A percentile compares a stretch with the other conserved stretches of the same genome.
phyloP scores from a whole-genome alignment of 1,139 yeast species.

The Blastobotrys ciferrii region DNA sequence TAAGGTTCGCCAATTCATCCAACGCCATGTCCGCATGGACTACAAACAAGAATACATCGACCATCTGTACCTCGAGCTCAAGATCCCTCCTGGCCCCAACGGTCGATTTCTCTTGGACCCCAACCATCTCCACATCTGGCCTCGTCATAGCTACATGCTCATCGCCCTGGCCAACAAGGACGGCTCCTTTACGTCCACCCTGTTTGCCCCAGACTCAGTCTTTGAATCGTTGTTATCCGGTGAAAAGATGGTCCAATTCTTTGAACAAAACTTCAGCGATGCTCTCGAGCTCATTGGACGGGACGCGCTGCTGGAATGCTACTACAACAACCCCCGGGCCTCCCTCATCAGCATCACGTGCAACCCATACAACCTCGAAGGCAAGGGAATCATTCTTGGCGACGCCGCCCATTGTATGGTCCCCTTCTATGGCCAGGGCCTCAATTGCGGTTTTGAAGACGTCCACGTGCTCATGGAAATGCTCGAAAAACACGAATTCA shows the following conservation, averaged over 20 bases:
- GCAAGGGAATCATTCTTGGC: constrained; percentile 69
- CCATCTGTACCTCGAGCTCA: constrained; percentile 77
- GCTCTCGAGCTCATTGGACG: constrained; percentile 68
- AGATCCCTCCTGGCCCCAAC: constrained; percentile 50
- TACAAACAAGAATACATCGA: constrained; percentile 76
- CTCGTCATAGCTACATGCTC: constrained; percentile 79
- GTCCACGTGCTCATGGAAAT: constrained; percentile 63
- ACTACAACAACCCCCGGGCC: constrained; percentile 66
- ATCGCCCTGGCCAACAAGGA: constrained; percentile 84
- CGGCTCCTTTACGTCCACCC: constrained; percentile 86
- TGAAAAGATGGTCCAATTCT: constrained; percentile 45
- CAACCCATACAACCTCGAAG: constrained; percentile 65
- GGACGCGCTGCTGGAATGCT: constrained; percentile 51
- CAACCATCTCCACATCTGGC: constrained; percentile 91
- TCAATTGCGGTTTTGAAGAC: constrained; percentile 96
- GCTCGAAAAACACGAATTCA: constrained; percentile 41
- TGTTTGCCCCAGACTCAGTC: constrained; percentile 79
- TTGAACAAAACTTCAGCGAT: constrained; percentile 65
- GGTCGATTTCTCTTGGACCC: constrained; percentile 57
- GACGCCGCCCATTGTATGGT: constrained; percentile 98
- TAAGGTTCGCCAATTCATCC: constrained; percentile 67
- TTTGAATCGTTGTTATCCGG: constrained; percentile 52
- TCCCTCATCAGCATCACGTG: constrained; percentile 62
- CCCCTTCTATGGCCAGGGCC: constrained; percentile 95
- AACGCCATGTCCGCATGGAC: constrained; percentile 63